Conservation (phyloP, 208 protist species). For the Herpetomonas samuelpessoai region DNA sequence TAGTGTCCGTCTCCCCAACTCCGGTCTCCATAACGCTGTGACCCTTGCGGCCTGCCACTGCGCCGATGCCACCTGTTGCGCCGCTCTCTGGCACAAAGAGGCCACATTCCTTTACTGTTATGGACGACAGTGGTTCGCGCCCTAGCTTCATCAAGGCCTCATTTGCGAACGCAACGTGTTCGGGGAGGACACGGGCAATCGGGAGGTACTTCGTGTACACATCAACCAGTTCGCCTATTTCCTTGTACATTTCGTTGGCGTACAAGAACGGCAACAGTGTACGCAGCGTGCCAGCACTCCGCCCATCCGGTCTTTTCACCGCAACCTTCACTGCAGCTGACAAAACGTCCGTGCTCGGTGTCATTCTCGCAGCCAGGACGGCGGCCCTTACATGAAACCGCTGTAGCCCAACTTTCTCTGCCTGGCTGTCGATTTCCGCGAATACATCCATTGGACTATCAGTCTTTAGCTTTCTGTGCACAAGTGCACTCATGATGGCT, state of each 20-base stretch:
- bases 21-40: not conserved
- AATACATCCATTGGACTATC: constrained; percentile 54
- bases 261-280: constrained; percentile 66
- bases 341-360: constrained; percentile 35
- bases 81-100: constrained; percentile 2
- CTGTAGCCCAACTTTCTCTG: constrained; percentile 47
- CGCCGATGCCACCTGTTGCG: not conserved
- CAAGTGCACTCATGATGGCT: constrained; percentile 47
- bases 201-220: constrained; percentile 31
- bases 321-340: constrained; percentile 31
- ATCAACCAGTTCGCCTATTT: constrained; percentile 71
- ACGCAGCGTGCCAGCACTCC: constrained; percentile 24
- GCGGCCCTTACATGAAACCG: constrained; percentile 46
- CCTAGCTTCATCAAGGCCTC: constrained; percentile 55
- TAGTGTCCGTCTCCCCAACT: too few relatives aligned
- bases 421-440: constrained; percentile 62
- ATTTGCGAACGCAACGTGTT: constrained; percentile 75
- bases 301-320: constrained; percentile 25
- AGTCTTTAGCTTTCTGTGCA: constrained; percentile 39
- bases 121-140: constrained; percentile 34
- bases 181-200: constrained; percentile 34
- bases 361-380: constrained; percentile 23
- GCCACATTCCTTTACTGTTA: constrained; percentile 41
- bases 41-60: not conserved
- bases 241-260: constrained; percentile 47